Base-by-base conservation (phyloP, 2,329 filamentous ascomycete genomes). In the Endothia cerciana region DNA sequence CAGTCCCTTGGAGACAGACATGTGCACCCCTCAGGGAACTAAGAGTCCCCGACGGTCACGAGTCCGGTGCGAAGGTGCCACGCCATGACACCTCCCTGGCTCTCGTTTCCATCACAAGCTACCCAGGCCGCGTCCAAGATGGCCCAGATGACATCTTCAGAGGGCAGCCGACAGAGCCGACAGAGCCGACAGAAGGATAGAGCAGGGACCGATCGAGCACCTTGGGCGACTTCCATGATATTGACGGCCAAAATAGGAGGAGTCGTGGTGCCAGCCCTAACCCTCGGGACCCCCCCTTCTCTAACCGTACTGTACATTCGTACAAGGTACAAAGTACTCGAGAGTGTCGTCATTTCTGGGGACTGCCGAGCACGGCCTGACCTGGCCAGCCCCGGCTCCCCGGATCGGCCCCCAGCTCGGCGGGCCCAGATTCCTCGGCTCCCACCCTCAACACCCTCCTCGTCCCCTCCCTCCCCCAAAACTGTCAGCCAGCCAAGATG, bases 401-500 rank as follows among this genome's bases (percentile, higher is more conserved):
- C 41, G 41, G 41, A 15, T 38, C 33, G 55, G 8, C 19, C 22
- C 55, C 55, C 17, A 22, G 55, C 19, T 43, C 38, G 11, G 36
- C 55, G 36, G 25, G 22, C 28, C 57, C 57, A 45, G 38, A n/a
- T 10, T 36, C 41, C 41, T 47, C 57, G 41, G 25, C 40, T n/a
- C 11, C n/a, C n/a, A 15, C 17, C 25, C 38, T 13, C 33, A 55
- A 30, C 4, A 25, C 47, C n/a, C 47, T 22, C 43, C 43, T 47
- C 43, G 3, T 47, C 47, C 33, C 38, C 36, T 8, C 11, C 36
- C 5, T 36, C 25, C 43, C 19, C 25, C 43, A 28, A 40, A 28
- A 43, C 17, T n/a, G 38, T 49, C 59, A 15, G 8, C 25, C n/a
- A n/a, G 19, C 15, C 17, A 58, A 61, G 56, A 68, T 68, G 66